Evolutionary conservation across 2,329 filamentous ascomycete species (phyloP).

Genomic region (Epichloe gansuensis): DNA sequence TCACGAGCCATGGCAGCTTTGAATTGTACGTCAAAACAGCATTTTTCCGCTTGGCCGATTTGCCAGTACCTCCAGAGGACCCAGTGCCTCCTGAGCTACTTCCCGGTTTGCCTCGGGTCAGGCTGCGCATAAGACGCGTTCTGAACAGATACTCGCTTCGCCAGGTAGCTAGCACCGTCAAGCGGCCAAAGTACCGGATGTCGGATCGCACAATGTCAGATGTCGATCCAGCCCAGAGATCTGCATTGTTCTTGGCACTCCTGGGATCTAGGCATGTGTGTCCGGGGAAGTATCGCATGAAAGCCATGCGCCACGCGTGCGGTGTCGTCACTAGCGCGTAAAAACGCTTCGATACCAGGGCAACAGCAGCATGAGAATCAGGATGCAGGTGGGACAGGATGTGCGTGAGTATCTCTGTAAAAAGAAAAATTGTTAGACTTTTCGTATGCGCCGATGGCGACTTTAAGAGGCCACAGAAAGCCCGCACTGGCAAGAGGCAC

Average conservation of each 20-base stretch:
- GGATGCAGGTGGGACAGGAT: conserved; percentile 82
- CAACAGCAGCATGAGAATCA: conserved; percentile 67
- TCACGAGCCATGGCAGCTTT: conserved; percentile 66
- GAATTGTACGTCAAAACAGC: conserved; percentile 79
- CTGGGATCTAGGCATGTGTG: conserved; percentile 32
- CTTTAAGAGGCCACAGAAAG: background rate
- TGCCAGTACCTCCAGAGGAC: conserved; percentile 33
- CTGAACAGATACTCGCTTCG: conserved; percentile 88
- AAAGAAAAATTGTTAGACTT: background rate
- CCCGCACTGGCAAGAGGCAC: conserved; percentile 11
- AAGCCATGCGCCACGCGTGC: conserved; percentile 88
- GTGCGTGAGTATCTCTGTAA: conserved; percentile 77
- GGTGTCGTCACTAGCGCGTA: conserved; percentile 78
- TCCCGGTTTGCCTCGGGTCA: conserved; percentile 68
- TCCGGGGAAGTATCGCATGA: conserved; percentile 79
- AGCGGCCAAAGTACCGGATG: conserved; percentile 64
- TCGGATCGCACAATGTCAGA: conserved; percentile 53
- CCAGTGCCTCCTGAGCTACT: conserved; percentile 39
- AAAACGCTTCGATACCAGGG: conserved; percentile 78
- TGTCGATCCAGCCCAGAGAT: conserved; percentile 31
- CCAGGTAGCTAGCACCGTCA: conserved; percentile 83
- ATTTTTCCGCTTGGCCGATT: conserved; percentile 50
- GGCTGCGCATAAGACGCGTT: conserved; percentile 68
- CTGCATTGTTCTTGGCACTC: conserved; percentile 20
- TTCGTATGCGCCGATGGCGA: too few relatives aligned